Conservation (phyloP, 805 yeast species). For the Candida khao-thaluensis region DNA sequence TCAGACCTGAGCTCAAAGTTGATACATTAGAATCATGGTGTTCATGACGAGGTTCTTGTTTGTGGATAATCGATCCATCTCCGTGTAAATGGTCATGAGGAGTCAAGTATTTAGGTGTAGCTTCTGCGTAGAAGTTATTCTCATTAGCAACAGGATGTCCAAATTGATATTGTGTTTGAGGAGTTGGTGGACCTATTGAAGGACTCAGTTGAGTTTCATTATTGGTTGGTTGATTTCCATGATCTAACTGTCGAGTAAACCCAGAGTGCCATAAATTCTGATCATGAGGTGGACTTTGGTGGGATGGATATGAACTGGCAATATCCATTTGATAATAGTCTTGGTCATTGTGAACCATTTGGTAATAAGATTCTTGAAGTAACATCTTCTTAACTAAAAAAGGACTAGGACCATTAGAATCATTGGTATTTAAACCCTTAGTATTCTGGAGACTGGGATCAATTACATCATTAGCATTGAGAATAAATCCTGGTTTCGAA, state of each 20-base stretch:
- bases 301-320: not conserved
- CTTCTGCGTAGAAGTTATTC: not conserved
- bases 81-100: no score
- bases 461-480: not conserved
- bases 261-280: not conserved
- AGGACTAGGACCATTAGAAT: not conserved
- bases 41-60: conserved; percentile 5
- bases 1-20: conserved; percentile 9
- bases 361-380: conserved; percentile 6
- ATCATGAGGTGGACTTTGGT: not conserved
- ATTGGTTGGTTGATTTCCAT: not conserved
- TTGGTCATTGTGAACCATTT: conserved; percentile 1
- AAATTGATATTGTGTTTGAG: conserved; percentile 6
- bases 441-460: not conserved
- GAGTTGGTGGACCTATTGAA: conserved; percentile 9
- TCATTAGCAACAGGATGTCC: conserved; percentile 2
- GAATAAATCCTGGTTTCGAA: not conserved
- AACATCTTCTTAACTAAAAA: conserved; percentile 1
- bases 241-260: not conserved
- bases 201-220: conserved; percentile 7
- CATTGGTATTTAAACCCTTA: not conserved
- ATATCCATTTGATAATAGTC: conserved; percentile 1
- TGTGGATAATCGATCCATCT: no score
- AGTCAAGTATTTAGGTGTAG: not conserved
- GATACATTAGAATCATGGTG: conserved; percentile 14